phyloP scores from a whole-genome alignment of 345 rosid species.

The Lumnitzera racemosa region DNA sequence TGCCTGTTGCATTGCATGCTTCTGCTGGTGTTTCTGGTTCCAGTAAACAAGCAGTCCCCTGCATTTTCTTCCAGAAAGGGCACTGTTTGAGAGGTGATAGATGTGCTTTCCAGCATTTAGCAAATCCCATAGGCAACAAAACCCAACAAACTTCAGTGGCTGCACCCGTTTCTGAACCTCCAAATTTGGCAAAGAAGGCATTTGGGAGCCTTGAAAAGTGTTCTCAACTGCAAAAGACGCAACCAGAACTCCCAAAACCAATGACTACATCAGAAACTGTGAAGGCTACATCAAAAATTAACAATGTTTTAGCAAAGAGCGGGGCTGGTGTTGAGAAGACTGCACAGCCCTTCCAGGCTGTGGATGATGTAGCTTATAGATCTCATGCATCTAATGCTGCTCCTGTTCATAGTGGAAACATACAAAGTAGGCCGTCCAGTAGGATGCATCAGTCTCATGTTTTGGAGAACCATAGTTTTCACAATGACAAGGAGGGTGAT shows the following conservation, averaged over 20 bases:
- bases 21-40: conserved; percentile 15
- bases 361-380: conserved; percentile 36
- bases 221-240: conserved; percentile 28
- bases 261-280: conserved; percentile 22
- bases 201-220: conserved; percentile 25
- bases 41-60: conserved; percentile 62
- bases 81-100: conserved; percentile 76
- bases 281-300: conserved; percentile 23
- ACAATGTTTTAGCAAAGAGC: conserved; percentile 25
- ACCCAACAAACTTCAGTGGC: conserved; percentile 24
- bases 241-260: conserved; percentile 23
- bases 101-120: conserved; percentile 72
- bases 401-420: conserved; percentile 29
- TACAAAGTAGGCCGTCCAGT: conserved; percentile 20
- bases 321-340: conserved; percentile 24
- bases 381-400: conserved; percentile 22
- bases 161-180: conserved; percentile 24
- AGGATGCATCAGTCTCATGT: conserved; percentile 35
- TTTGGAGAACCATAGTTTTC: conserved; percentile 44
- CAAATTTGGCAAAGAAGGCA: conserved; percentile 22
- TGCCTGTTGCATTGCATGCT: conserved; percentile 12
- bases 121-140: conserved; percentile 35
- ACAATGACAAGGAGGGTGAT: conserved; percentile 55
- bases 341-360: conserved; percentile 17
- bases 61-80: conserved; percentile 81